Conservation (phyloP, 2,329 filamentous ascomycete genomes). For the Apiospora rasikravindrae region DNA sequence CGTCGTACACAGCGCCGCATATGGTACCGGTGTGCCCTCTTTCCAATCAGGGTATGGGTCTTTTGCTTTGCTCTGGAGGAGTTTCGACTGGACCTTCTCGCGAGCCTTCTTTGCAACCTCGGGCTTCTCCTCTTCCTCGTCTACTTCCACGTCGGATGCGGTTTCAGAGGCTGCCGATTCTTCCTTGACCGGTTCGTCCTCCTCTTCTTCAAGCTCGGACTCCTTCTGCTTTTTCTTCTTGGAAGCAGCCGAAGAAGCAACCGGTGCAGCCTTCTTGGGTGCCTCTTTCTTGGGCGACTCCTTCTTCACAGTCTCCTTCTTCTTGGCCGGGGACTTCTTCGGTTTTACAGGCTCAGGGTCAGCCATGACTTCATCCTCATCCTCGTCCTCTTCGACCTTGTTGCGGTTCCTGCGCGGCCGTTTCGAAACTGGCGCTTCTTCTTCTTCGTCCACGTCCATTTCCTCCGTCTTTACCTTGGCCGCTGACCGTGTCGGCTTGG, state of each 20-base stretch:
- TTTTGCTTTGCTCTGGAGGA: slow-evolving; percentile 62
- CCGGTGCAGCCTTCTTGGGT: slow-evolving; percentile 14
- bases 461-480: slow-evolving; percentile 37
- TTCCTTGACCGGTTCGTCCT: slow-evolving; percentile 23
- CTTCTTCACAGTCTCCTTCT: slow-evolving; percentile 39
- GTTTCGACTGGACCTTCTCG: slow-evolving; percentile 78
- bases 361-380: slow-evolving; percentile 50
- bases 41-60: slow-evolving; percentile 97
- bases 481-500: slow-evolving; percentile 30
- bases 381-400: slow-evolving; percentile 56
- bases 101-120: slow-evolving; percentile 76
- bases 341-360: slow-evolving; percentile 39
- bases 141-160: slow-evolving; percentile 56
- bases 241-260: neutral
- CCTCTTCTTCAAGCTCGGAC: neutral
- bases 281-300: slow-evolving; percentile 32
- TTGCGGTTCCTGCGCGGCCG: slow-evolving; percentile 52
- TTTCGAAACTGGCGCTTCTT: slow-evolving; percentile 49
- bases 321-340: slow-evolving; percentile 25
- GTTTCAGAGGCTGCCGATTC: slow-evolving; percentile 50
- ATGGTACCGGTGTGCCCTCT: slow-evolving; percentile 85
- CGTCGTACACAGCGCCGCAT: slow-evolving; percentile 90
- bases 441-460: slow-evolving; percentile 40
- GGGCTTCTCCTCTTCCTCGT: slow-evolving; percentile 60
- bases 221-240: slow-evolving; percentile 34